Base-by-base conservation (phyloP, 2,329 filamentous ascomycete genomes). In the Plectosphaerella plurivora region DNA sequence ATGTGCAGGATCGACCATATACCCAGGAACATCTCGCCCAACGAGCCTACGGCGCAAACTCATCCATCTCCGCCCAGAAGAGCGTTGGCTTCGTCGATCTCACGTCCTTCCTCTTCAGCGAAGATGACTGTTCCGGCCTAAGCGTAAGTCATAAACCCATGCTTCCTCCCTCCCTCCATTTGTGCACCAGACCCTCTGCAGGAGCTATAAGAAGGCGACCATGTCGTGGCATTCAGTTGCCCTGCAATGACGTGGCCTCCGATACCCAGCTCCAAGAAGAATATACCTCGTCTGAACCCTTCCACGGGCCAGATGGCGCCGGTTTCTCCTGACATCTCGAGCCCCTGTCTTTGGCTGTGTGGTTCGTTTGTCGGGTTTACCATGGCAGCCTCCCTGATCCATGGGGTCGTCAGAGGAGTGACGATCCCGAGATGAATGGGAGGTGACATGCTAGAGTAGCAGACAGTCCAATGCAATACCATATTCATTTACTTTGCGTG, bases 11-110 rank as follows among this genome's bases (percentile, higher is more conserved):
- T 3, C 15, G 11, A 14, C 15, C 37, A 3, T 12, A 14, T 5
- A 25, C 3, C 28, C 62, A 78, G 20, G 71, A 79, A n/a, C 68
- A 70, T 45, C 74, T 83, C 15, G 75, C 79, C 35, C 72, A 77
- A 11, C 88, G 90, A 62, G 92, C 89, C 1, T 97, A 96, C 64
- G 89, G 90, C n/a, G 89, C 91, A 28, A 86, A 85, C 45, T 91
- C 86, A 60, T 81, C 78, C 56, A 86, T 97, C 51, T 72, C 79
- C 16, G 87, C 91, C 2, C 78, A 79, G 36, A 53, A 75, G 8
- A 81, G 85, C 1, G 77, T 87, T 25, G 91, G 90, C 0, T 87
- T 97, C 58, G 86, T 97, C 50, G 91, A 96, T 64, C 74, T 91
- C 45, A 84, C 85, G 28, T 88, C 86, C 11, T 86, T 99, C 56